These are phyloP conservation scores for Calonectria leucothoes DNA, from an alignment of 2,329 filamentous ascomycete species.

Conservation along the genomic window DNA sequence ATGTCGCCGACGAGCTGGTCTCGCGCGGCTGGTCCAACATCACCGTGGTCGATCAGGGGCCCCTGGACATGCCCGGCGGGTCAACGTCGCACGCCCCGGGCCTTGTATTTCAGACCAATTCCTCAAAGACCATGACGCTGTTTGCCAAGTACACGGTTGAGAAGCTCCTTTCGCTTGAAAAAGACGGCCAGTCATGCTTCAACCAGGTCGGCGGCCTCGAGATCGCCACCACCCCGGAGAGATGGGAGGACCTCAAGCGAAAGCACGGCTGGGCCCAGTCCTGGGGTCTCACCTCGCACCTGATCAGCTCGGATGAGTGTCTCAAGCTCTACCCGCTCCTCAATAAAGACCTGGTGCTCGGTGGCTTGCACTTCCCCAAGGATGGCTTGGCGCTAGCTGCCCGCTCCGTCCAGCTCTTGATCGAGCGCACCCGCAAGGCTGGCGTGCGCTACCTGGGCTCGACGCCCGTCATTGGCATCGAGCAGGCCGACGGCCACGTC, in stretches of 20 bases:
- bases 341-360: slow-evolving; percentile 64
- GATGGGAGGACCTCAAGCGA: slow-evolving; percentile 70
- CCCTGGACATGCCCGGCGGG: slow-evolving; percentile 70
- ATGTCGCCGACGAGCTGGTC: slow-evolving; percentile 73
- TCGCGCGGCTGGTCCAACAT: slow-evolving; percentile 72
- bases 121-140: slow-evolving; percentile 66
- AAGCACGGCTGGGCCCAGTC: slow-evolving; percentile 71
- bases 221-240: slow-evolving; percentile 68
- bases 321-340: slow-evolving; percentile 64
- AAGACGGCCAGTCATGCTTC: slow-evolving; percentile 58
- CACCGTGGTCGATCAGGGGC: slow-evolving; percentile 74
- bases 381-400: slow-evolving; percentile 72
- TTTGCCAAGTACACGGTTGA: slow-evolving; percentile 72
- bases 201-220: slow-evolving; percentile 74
- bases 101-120: slow-evolving; percentile 72
- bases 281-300: slow-evolving; percentile 67
- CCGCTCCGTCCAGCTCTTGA: slow-evolving; percentile 70
- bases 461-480: slow-evolving; percentile 69
- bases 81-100: slow-evolving; percentile 75
- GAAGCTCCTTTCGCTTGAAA: slow-evolving; percentile 65
- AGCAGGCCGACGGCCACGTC: slow-evolving; percentile 59
- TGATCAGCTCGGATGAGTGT: slow-evolving; percentile 66
- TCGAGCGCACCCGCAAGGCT: slow-evolving; percentile 66
- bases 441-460: slow-evolving; percentile 68
- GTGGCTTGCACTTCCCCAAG: slow-evolving; percentile 69